Evolutionary conservation across 2,329 filamentous ascomycete genomes (phyloP).

Genomic region (Pyrenochaeta sp.): DNA sequence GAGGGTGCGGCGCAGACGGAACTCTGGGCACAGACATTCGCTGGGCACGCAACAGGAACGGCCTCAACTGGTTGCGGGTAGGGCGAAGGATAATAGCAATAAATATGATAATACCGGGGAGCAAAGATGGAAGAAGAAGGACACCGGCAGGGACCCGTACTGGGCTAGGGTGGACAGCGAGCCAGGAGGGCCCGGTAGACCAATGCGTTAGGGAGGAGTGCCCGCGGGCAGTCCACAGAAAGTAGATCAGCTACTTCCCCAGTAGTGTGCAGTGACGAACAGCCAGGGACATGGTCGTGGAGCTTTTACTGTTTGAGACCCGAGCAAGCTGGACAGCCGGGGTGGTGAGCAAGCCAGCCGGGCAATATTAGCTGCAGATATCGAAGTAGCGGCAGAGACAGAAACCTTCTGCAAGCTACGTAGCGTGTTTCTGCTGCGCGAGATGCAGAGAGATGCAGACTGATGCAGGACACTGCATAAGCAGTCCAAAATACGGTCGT

Average conservation of each 20-base stretch:
- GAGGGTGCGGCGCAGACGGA: conserved; percentile 41
- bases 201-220: conserved; percentile 28
- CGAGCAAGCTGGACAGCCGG: conserved; percentile 35
- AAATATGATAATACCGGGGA: conserved; percentile 41
- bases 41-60: conserved; percentile 34
- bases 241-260: conserved; percentile 25
- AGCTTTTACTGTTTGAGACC: conserved; percentile 49
- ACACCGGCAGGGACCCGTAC: conserved; percentile 36
- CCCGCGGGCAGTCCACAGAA: conserved; percentile 1
- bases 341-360: conserved; percentile 34
- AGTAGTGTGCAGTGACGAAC: conserved; percentile 35
- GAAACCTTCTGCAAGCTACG: conserved; percentile 33
- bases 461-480: conserved; percentile 37
- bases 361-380: conserved; percentile 41
- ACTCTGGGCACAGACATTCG: conserved; percentile 32
- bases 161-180: conserved; percentile 35
- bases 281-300: conserved; percentile 48
- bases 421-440: conserved; percentile 43
- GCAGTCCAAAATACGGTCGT: conserved; percentile 21
- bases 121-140: conserved; percentile 32
- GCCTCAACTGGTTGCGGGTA: conserved; percentile 29
- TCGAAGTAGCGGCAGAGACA: conserved; percentile 27
- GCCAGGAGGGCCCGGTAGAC: conserved; percentile 30
- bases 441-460: conserved; percentile 35
- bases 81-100: conserved; percentile 43